A percentile compares a stretch with the other conserved stretches of the same genome.
phyloP scores from a whole-genome alignment of 164 flowering plant species.

The Cinnamomum micranthum region DNA sequence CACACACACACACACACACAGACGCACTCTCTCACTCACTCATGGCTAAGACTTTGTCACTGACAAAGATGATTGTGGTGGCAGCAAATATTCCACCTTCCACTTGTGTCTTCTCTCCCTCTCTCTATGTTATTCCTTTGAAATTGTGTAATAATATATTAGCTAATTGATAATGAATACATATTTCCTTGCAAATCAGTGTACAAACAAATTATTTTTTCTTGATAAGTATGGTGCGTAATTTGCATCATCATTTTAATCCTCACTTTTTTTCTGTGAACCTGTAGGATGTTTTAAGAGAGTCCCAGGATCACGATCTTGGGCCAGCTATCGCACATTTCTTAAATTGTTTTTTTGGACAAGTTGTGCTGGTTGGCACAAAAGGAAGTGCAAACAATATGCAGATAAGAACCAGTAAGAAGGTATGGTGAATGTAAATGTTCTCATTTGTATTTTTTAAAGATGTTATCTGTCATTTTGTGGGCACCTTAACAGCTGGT shows the following conservation, averaged over 20 bases:
- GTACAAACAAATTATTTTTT: not conserved
- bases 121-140: not conserved
- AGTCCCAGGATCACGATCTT: slow-evolving; percentile 85
- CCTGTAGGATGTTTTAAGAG: slow-evolving; percentile 74
- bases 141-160: not conserved
- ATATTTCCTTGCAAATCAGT: not conserved
- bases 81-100: no score
- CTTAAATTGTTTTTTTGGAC: slow-evolving; percentile 85
- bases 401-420: slow-evolving; percentile 45
- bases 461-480: no score
- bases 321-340: slow-evolving; percentile 78
- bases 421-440: slow-evolving; percentile 38
- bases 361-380: slow-evolving; percentile 34
- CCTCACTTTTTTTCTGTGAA: slow-evolving; percentile 3
- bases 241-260: not conserved
- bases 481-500: no score
- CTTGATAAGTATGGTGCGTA: not conserved
- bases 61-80: no score
- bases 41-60: no score
- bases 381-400: slow-evolving; percentile 32
- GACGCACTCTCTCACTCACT: no score
- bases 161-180: not conserved
- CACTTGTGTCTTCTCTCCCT: no score
- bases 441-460: not conserved
- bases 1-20: no score